phyloP scores from a whole-genome alignment of 495 filamentous ascomycete species.

The Choiromyces venosus region DNA sequence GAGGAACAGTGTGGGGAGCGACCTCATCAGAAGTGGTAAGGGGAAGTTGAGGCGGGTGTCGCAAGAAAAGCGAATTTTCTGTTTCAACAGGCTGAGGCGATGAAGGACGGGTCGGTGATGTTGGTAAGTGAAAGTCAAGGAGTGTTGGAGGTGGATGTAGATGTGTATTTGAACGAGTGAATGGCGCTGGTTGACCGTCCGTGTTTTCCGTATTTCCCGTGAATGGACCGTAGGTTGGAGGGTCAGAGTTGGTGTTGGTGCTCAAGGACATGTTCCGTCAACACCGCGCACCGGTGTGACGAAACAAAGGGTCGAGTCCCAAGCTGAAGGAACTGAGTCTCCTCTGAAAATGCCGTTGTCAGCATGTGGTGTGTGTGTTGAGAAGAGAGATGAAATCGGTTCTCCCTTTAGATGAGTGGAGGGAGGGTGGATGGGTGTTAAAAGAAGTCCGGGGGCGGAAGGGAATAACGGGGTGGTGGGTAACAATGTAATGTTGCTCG shows the following conservation, averaged over 20 bases:
- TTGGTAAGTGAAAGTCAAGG: background rate
- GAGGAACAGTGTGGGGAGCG: background rate
- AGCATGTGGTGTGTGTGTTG: background rate
- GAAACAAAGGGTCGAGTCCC: constrained; percentile 32
- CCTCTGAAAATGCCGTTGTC: background rate
- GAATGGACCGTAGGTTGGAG: background rate
- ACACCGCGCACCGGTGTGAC: constrained; percentile 30
- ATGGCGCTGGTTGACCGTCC: background rate
- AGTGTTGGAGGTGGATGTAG: background rate
- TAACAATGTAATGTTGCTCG: background rate
- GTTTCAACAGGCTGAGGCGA: background rate
- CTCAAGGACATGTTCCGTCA: constrained; percentile 39
- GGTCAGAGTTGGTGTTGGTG: background rate
- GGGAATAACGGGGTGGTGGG: background rate
- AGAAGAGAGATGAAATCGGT: background rate
- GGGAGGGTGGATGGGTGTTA: background rate
- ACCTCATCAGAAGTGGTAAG: background rate
- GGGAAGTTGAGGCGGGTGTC: background rate
- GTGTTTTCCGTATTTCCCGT: background rate
- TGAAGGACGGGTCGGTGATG: background rate
- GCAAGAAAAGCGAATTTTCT: background rate
- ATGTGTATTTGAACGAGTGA: background rate
- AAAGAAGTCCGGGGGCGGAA: background rate
- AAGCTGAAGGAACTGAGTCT: constrained; percentile 17
- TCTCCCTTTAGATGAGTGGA: too few species aligned